Conservation (phyloP, 805 yeast species). For the Ogataea dorogensis region DNA sequence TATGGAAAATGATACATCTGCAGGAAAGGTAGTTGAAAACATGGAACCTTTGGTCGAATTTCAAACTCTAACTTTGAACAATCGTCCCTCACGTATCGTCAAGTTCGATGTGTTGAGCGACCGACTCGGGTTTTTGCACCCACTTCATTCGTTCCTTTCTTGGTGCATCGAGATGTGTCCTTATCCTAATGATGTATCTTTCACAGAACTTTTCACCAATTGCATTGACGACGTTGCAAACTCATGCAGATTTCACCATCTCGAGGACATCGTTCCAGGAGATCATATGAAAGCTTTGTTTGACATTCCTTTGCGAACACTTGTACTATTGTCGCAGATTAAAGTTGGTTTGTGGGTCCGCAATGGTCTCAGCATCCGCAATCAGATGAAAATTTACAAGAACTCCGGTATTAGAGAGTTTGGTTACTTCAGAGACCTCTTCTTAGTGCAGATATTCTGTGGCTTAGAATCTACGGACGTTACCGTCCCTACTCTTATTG, state of each 20-base stretch:
- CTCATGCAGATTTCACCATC: conserved; percentile 2
- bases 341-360: conserved; percentile 92
- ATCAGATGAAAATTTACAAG: conserved; percentile 77
- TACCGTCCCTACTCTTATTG: conserved; percentile 55
- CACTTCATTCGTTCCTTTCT: conserved; percentile 69
- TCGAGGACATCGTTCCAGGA: neutral
- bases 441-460: conserved; percentile 63
- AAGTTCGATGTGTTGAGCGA: conserved; percentile 44
- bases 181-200: conserved; percentile 15
- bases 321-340: conserved; percentile 79
- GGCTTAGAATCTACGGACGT: conserved; percentile 50
- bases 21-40: conserved; percentile 19
- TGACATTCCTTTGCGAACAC: conserved; percentile 74
- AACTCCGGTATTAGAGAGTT: conserved; percentile 77
- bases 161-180: conserved; percentile 62
- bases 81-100: conserved; percentile 29
- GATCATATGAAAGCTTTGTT: conserved; percentile 40
- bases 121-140: conserved; percentile 72
- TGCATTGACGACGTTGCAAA: conserved; percentile 13
- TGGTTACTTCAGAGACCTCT: conserved; percentile 78
- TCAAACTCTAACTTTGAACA: conserved; percentile 23
- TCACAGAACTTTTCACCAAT: conserved; percentile 9
- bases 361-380: conserved; percentile 79
- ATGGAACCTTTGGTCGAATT: conserved; percentile 26
- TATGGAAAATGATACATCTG: conserved; percentile 6